A percentile compares a stretch with the other conserved stretches of the same genome.
Evolutionary conservation across 495 filamentous ascomycete species (phyloP).

Genomic region (Viridothelium virens): DNA sequence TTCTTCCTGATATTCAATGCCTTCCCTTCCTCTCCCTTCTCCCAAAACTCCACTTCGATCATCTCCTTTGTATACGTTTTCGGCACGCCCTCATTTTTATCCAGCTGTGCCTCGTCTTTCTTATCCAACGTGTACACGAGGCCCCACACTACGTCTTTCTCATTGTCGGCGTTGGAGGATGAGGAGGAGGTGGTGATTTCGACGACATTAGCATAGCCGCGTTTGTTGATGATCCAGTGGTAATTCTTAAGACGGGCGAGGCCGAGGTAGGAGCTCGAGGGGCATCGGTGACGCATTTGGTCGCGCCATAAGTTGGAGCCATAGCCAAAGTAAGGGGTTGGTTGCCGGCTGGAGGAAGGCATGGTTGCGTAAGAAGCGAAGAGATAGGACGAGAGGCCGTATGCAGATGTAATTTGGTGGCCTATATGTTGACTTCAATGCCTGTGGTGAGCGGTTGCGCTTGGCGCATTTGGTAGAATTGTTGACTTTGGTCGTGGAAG

Average conservation of each 20-base stretch:
- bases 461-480: too few species aligned
- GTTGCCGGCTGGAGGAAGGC: background rate
- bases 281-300: conserved; percentile 61
- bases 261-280: conserved; percentile 41
- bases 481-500: too few species aligned
- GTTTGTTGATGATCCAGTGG: conserved; percentile 58
- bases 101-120: conserved; percentile 43
- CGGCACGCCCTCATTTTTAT: conserved; percentile 53
- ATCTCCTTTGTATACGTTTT: conserved; percentile 44
- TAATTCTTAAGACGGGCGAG: conserved; percentile 45
- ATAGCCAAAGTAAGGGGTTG: conserved; percentile 61
- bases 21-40: conserved; percentile 23
- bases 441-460: too few species aligned
- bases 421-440: too few species aligned
- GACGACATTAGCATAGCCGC: conserved; percentile 65
- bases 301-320: conserved; percentile 61
- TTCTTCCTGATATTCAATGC: conserved; percentile 27
- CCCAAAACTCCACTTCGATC: conserved; percentile 39
- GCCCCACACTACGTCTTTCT: conserved; percentile 41
- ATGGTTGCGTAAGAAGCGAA: too few species aligned
- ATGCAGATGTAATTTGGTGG: too few species aligned
- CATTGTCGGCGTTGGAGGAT: background rate
- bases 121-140: conserved; percentile 44
- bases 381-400: too few species aligned
- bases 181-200: conserved; percentile 16